phyloP scores from a whole-genome alignment of 345 rosid genomes.

The Rhodomyrtus tomentosa region DNA sequence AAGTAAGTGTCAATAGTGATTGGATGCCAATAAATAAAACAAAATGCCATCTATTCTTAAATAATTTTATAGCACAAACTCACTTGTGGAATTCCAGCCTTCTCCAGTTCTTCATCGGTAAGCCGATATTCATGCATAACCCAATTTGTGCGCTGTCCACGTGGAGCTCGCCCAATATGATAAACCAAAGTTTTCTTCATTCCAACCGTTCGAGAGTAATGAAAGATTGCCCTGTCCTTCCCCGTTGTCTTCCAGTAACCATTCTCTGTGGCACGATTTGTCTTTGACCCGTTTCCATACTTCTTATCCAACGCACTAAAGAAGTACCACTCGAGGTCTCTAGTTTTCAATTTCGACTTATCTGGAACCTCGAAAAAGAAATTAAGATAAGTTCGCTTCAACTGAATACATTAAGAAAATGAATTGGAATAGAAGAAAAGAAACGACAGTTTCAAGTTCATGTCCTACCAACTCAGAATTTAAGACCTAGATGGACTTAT shows the following conservation, averaged over 20 bases:
- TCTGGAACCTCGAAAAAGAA: constrained; percentile 16
- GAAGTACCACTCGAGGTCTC: constrained; percentile 97
- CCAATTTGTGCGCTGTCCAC: constrained; percentile 79
- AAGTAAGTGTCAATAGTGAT: background rate
- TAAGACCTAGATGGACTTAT: background rate
- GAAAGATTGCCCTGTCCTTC: constrained; percentile 58
- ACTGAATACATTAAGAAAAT: background rate
- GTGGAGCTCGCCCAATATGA: constrained; percentile 83
- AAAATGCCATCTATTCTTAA: background rate
- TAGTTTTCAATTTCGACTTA: constrained; percentile 66
- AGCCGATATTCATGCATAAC: constrained; percentile 97
- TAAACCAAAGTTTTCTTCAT: constrained; percentile 98
- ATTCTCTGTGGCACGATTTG: constrained; percentile 85
- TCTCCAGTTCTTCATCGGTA: constrained; percentile 42
- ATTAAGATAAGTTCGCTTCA: background rate
- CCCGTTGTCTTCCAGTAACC: constrained; percentile 99
- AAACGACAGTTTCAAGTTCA: background rate
- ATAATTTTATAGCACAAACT: constrained; percentile 5
- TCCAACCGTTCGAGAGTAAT: constrained; percentile 42
- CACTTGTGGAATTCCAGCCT: constrained; percentile 55
- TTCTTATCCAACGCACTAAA: constrained; percentile 74
- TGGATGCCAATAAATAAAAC: background rate
- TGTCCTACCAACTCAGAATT: background rate
- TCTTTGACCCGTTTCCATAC: constrained; percentile 74
- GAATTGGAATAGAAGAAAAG: background rate